Conservation (phyloP, 169 alveolate species). For the Plasmodium fragile region DNA sequence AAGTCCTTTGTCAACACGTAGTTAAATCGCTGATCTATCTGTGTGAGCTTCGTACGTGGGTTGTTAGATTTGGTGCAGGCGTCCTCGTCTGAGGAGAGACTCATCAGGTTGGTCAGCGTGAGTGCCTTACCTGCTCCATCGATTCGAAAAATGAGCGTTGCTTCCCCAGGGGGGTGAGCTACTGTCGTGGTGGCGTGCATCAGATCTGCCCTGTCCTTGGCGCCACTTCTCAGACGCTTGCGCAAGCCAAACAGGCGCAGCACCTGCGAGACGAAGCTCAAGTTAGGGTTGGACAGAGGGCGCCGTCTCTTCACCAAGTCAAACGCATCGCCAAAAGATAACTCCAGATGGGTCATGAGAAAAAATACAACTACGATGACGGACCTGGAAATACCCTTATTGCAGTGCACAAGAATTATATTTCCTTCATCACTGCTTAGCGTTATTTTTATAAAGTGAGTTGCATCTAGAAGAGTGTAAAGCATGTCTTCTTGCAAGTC, state of each 20-base stretch:
- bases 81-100: background rate
- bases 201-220: background rate
- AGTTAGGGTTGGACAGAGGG: constrained; percentile 77
- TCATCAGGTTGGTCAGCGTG: background rate
- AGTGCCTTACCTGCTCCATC: background rate
- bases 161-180: background rate
- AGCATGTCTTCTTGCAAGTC: constrained; percentile 75
- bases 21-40: constrained; percentile 35
- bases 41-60: background rate
- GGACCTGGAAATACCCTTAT: constrained; percentile 80
- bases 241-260: constrained; percentile 1
- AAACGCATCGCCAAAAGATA: constrained; percentile 77
- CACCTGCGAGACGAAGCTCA: constrained; percentile 77
- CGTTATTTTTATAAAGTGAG: constrained; percentile 55
- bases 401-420: constrained; percentile 79
- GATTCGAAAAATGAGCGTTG: constrained; percentile 9
- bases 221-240: background rate
- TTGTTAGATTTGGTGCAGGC: background rate
- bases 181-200: background rate
- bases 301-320: constrained; percentile 80
- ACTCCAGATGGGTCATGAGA: constrained; percentile 76
- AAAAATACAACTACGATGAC: constrained; percentile 79
- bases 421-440: constrained; percentile 31
- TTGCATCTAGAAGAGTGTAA: constrained; percentile 64
- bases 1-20: constrained; percentile 12